A percentile compares a stretch with the other conserved stretches of the same genome.
Conservation (phyloP, 1,139 yeast species). For the Geotrichum reessii region DNA sequence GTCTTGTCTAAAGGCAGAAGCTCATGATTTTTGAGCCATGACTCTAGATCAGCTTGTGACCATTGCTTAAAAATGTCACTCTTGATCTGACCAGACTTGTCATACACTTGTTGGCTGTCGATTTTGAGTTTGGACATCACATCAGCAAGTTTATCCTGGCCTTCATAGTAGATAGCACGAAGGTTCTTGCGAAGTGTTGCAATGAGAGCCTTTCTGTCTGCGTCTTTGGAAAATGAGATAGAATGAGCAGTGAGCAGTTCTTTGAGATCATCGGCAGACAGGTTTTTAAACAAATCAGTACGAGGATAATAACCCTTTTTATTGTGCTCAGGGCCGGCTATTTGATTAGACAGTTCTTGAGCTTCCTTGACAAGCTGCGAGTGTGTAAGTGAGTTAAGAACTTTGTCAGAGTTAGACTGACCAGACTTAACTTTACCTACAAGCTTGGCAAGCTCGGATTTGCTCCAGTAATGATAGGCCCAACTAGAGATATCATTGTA, state of each 20-base stretch:
- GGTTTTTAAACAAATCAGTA: conserved; percentile 4
- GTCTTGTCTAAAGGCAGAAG: background rate
- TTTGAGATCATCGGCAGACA: conserved; percentile 6
- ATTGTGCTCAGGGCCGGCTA: conserved; percentile 32
- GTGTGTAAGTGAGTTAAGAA: conserved; percentile 42
- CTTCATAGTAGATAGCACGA: conserved; percentile 9
- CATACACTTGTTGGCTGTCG: conserved; percentile 11
- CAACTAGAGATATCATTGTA: conserved; percentile 43
- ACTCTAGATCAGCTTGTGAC: conserved; percentile 10
- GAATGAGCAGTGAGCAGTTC: conserved; percentile 2
- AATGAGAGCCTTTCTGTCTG: conserved; percentile 7
- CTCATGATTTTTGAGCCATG: conserved; percentile 13
- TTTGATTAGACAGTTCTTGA: conserved; percentile 30
- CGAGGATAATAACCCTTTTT: conserved; percentile 8
- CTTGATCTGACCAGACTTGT: conserved; percentile 10
- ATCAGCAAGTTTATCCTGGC: conserved; percentile 3
- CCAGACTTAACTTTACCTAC: conserved; percentile 21
- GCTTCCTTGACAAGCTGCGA: conserved; percentile 33
- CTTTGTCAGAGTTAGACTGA: conserved; percentile 37
- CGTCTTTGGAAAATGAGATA: background rate
- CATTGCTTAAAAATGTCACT: conserved; percentile 9
- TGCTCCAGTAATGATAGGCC: conserved; percentile 38
- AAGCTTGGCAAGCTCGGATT: conserved; percentile 36
- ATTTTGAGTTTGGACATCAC: conserved; percentile 1
- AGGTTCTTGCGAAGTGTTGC: conserved; percentile 12